These are phyloP conservation scores for Rhododendron griersonianum DNA, from an alignment of 148 eudicot species.

Conservation along the genomic window DNA sequence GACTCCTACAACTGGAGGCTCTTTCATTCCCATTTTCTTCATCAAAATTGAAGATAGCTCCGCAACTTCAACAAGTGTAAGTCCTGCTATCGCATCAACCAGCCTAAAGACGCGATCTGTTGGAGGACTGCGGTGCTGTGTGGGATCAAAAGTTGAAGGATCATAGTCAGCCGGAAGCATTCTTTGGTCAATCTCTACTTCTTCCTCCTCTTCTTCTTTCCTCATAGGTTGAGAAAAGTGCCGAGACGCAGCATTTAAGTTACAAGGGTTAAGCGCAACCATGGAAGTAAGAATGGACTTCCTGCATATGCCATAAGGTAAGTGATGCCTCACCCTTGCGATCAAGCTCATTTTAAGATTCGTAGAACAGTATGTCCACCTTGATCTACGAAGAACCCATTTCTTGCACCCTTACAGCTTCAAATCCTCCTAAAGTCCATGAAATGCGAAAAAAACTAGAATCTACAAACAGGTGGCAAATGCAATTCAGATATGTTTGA, in stretches of 20 bases:
- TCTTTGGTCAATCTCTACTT: conserved; percentile 78
- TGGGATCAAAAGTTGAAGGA: conserved; percentile 77
- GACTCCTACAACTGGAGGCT: conserved; percentile 63
- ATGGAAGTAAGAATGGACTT: conserved; percentile 25
- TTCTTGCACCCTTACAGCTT: not conserved
- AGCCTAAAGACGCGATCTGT: conserved; percentile 76
- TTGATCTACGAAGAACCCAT: conserved; percentile 4
- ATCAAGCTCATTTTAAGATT: conserved; percentile 50
- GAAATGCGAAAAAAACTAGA: not conserved
- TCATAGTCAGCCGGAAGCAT: conserved; percentile 89
- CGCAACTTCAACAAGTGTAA: conserved; percentile 59
- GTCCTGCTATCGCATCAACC: conserved; percentile 72
- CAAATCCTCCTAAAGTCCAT: conserved; percentile 7
- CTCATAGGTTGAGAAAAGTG: conserved; percentile 53
- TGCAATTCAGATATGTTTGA: not conserved
- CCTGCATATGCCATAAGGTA: conserved; percentile 34
- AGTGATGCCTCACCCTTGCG: conserved; percentile 43
- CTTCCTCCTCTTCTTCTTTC: conserved; percentile 54
- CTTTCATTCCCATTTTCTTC: conserved; percentile 75
- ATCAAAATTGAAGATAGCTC: conserved; percentile 61
- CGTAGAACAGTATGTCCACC: not conserved
- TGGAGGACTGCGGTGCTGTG: conserved; percentile 75
- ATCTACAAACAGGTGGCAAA: not conserved
- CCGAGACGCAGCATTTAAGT: conserved; percentile 30
- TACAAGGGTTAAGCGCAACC: conserved; percentile 10